Percentiles rank a stretch among this genome's conserved stretches.
phyloP scores from a whole-genome alignment of 148 eudicot genomes.

The Nyssa sinensis region DNA sequence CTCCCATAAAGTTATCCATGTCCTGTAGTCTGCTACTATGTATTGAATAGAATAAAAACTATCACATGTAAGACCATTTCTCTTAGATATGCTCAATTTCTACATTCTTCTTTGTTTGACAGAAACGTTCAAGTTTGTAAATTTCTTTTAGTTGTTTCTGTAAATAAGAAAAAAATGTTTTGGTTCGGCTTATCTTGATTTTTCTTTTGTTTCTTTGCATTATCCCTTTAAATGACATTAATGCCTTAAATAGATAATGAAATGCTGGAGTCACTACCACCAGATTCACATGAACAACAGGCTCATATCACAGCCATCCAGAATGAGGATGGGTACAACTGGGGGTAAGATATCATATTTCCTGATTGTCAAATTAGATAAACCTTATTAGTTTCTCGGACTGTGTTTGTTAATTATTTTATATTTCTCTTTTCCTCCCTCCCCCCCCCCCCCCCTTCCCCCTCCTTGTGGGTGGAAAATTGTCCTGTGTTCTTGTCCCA shows the following conservation, averaged over 20 bases:
- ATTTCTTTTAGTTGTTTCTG: not conserved
- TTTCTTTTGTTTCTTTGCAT: not conserved
- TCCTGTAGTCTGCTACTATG: not conserved
- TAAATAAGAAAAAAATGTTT: not conserved
- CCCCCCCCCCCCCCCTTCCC: not conserved
- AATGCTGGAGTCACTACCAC: constrained; percentile 63
- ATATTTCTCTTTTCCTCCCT: not conserved
- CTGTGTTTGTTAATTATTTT: constrained; percentile 1
- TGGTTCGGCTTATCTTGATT: not conserved
- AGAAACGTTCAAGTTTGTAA: not conserved
- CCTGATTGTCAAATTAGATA: constrained; percentile 2
- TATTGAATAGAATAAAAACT: not conserved
- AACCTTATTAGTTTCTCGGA: not conserved
- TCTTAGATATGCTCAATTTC: not conserved
- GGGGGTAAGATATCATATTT: constrained; percentile 67
- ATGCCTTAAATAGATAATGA: constrained; percentile 53
- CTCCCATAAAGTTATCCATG: not conserved
- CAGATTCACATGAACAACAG: constrained; percentile 96
- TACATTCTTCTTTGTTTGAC: not conserved
- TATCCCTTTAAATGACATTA: not conserved
- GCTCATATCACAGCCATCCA: constrained; percentile 75
- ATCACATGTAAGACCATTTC: constrained; percentile 7
- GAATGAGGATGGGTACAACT: constrained; percentile 84
- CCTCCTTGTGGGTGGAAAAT: constrained; percentile 1
- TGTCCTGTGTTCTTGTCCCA: constrained; percentile 14